Evolutionary conservation across 2,329 filamentous ascomycete genomes (phyloP), one percentile per base, ranked within the genome.

Genomic region (Emericellopsis atlantica): DNA sequence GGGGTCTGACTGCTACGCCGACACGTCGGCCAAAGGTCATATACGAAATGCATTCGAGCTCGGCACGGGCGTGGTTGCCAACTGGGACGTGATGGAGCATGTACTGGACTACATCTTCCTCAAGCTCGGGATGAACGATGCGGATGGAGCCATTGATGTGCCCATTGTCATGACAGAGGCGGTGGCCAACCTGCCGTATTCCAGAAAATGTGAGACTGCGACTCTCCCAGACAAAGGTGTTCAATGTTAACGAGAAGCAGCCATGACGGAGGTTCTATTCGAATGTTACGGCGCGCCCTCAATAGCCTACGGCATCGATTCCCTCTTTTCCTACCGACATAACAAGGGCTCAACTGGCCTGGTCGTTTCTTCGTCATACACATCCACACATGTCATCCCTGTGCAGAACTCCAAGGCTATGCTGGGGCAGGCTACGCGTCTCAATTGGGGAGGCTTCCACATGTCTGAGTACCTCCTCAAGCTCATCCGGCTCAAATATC

Each of bases 81-180:
- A 96, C 57, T 98, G 93, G 88, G 92, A 98, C 60, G 89, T 88
- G 29, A 88, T 95, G 78, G 92, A 98, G 61, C 88, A 90, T 44
- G 72, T 95, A 5, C 65, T 98, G 37, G 92, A 98, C 64, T 95
- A 95, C 60, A 74, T 89, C 34, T 98, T 98, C 59, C 71, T 95
- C 49, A 96, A 95, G 64, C 66, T 98, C 41, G 92, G 92, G 5
- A 73, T 98, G 50, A 87, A 93, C 48, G 78, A 78, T 14, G 68
- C 69, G 4, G 76, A 81, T 38, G 86, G 85, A 8, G 69, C 74
- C 21, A 78, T 98, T 46, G 87, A 90, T 52, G 70, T 88, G 52
- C 89, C 90, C 1, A 76, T 98, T 45, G 81, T 98, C 50, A 88
- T 98, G 81, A 98, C 92, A 0, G 92, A 98, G 62, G 81, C 92